phyloP scores from a whole-genome alignment of 495 filamentous ascomycete species.

The Baudoinia panamericana region DNA sequence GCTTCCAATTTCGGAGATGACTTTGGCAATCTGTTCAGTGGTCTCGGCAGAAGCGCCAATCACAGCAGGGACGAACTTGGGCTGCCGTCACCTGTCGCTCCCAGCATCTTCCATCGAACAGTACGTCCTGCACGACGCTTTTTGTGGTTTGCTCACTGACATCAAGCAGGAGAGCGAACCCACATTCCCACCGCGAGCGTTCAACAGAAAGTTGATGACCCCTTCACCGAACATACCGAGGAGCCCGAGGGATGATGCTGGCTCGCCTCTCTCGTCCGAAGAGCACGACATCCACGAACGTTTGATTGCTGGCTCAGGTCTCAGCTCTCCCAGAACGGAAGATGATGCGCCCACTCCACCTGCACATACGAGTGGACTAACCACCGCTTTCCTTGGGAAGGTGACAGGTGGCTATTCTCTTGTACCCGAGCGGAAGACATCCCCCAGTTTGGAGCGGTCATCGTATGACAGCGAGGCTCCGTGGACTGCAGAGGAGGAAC shows the following conservation, averaged over 20 bases:
- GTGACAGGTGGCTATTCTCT: conserved; percentile 10
- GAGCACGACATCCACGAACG: conserved; percentile 24
- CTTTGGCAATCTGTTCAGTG: conserved; percentile 28
- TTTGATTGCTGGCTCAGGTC: conserved; percentile 15
- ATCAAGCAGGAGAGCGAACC: conserved; percentile 21
- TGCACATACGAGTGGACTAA: conserved; percentile 7
- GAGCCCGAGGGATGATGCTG: conserved; percentile 17
- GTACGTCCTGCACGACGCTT: conserved; percentile 7
- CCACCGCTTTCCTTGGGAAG: conserved; percentile 9
- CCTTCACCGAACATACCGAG: conserved; percentile 22
- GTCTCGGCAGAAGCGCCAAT: conserved; percentile 3
- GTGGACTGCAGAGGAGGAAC: conserved; percentile 1
- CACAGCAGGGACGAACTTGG: conserved; percentile 3
- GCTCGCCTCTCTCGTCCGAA: conserved; percentile 24
- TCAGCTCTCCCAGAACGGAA: conserved; percentile 9
- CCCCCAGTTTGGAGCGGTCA: conserved; percentile 9
- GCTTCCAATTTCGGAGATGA: conserved; percentile 21
- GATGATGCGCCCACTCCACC: conserved; percentile 14
- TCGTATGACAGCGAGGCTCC: conserved; percentile 8
- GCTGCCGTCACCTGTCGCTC: conserved; percentile 3
- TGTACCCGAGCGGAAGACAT: conserved; percentile 7
- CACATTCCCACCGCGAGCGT: conserved; percentile 17
- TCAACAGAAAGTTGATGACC: conserved; percentile 12
- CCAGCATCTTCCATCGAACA: conserved; percentile 12
- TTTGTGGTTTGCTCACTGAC: neutral